These are phyloP conservation scores for Colletotrichum cordylinicola DNA, from an alignment of 2,329 filamentous ascomycete genomes.

Conservation along the genomic window DNA sequence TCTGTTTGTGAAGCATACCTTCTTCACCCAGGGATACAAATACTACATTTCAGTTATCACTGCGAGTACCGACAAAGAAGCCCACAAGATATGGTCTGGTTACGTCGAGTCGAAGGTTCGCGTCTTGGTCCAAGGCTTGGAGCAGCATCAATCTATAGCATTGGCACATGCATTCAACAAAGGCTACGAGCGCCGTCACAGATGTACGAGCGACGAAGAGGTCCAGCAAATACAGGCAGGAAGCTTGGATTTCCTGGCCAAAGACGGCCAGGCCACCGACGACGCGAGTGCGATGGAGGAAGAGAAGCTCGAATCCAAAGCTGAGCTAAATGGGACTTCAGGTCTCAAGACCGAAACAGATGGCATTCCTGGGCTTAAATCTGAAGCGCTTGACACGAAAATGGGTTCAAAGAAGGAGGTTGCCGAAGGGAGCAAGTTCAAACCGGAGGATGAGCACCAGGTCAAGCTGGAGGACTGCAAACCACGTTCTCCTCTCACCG, in stretches of 20 bases:
- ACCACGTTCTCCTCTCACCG: conserved; percentile 24
- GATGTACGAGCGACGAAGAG: conserved; percentile 62
- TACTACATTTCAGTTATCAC: conserved; percentile 93
- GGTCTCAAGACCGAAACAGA: conserved; percentile 6
- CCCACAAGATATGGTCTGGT: conserved; percentile 87
- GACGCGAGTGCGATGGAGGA: conserved; percentile 25
- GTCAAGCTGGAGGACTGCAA: not conserved
- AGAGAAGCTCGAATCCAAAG: conserved; percentile 26
- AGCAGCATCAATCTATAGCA: conserved; percentile 79
- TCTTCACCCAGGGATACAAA: conserved; percentile 92
- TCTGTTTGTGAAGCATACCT: conserved; percentile 87
- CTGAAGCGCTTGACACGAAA: not conserved
- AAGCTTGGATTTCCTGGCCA: conserved; percentile 50
- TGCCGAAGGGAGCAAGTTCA: not conserved
- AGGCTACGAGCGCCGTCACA: conserved; percentile 84
- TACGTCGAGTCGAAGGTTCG: conserved; percentile 94
- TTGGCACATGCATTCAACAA: conserved; percentile 93
- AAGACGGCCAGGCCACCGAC: conserved; percentile 33
- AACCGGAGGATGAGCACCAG: conserved; percentile 21
- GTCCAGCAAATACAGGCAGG: conserved; percentile 61
- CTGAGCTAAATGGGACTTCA: conserved; percentile 31
- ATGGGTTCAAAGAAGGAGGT: not conserved
- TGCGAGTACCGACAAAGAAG: conserved; percentile 82
- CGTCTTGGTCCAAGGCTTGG: conserved; percentile 81
- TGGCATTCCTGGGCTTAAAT: conserved; percentile 8